These are phyloP conservation scores for Candida maesae DNA, from an alignment of 805 yeast species.

Conservation along the genomic window DNA sequence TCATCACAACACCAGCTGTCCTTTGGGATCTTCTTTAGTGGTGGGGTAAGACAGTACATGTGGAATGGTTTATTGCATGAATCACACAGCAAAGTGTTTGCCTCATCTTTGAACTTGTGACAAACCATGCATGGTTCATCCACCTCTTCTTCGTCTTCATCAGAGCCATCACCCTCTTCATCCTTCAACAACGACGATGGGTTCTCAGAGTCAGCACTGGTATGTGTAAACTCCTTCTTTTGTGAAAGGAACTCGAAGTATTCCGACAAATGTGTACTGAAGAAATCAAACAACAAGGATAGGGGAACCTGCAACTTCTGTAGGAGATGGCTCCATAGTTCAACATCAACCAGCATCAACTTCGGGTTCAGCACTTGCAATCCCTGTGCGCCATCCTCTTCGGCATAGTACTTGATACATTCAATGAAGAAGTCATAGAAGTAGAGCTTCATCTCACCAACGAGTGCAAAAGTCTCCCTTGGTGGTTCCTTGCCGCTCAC, in stretches of 20 bases:
- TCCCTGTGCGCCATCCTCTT: slow-evolving; percentile 7
- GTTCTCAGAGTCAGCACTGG: slow-evolving; percentile 22
- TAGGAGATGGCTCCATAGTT: too few species aligned
- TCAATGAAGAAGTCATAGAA: slow-evolving; percentile 39
- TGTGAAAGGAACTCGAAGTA: slow-evolving; percentile 33
- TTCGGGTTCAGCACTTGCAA: too few species aligned
- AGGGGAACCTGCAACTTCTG: too few species aligned
- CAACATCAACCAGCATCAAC: slow-evolving; percentile 9
- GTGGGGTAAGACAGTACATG: slow-evolving; percentile 59
- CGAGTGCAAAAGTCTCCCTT: slow-evolving; percentile 9
- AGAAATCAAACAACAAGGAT: too few species aligned
- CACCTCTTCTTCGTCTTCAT: slow-evolving; percentile 21
- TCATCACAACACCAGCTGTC: slow-evolving; percentile 77
- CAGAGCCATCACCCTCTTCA: slow-evolving; percentile 3
- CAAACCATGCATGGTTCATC: slow-evolving; percentile 48
- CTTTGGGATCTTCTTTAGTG: slow-evolving; percentile 47
- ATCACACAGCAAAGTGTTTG: slow-evolving; percentile 57
- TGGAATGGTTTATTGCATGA: slow-evolving; percentile 74
- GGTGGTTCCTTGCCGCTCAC: slow-evolving; percentile 33
- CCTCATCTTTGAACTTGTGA: slow-evolving; percentile 40
- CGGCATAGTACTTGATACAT: slow-evolving; percentile 26
- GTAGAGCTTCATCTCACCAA: slow-evolving; percentile 21
- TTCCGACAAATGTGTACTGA: slow-evolving; percentile 24
- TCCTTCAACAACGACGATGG: slow-evolving; percentile 31
- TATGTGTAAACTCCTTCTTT: slow-evolving; percentile 21